Base-by-base conservation (phyloP, 805 yeast species). In the Metschnikowia vanudenii region DNA sequence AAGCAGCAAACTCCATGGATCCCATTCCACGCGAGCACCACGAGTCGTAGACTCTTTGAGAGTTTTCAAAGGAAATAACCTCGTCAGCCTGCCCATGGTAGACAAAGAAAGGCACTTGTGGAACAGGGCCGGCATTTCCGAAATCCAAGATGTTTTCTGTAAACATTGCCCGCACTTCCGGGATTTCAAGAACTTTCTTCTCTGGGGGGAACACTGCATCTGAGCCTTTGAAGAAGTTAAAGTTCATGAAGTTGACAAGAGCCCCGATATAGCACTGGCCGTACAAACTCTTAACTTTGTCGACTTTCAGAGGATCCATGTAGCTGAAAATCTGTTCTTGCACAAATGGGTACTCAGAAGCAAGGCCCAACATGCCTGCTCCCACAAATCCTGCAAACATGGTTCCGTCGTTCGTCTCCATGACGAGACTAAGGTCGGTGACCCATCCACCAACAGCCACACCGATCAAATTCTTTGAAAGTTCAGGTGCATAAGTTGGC, bases 391-490 rank as follows among this genome's bases (percentile, higher is more conserved):
- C 73, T 4, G 72, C 58, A 31, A 58, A 61, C 7, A 54, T 3
- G 4, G 57, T 53, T 3, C 68, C 68, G 29, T 61, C 66, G 20
- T 57, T 52, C 11, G 55, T 51, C 9, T 44, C 49, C 2, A 61
- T 58, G 1, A 66, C 57, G n/a, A 57, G 59, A 6, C 68, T 64
- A n/a, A 69, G 53, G 41, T 69, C 66, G 19, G 67, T 60, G 11
- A 63, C 67, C 55, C 65, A 59, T 3, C 74, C 74, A 8, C 74
- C 74, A 19, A 68, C 24, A 1, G 69, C 68, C n/a, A 58, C 68
- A 18, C 74, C 75, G 51, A 59, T 42, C 45, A 60, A 11, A 52
- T 45, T 41, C 30, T 47, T 29, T 13, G 50, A 22, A 31, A 57
- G 52, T 11, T 70, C 74, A 2, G 68, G 67, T 3, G 74, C 73